Base-by-base conservation (phyloP, 176 grass and related monocot species). In the Bromus sterilis region DNA sequence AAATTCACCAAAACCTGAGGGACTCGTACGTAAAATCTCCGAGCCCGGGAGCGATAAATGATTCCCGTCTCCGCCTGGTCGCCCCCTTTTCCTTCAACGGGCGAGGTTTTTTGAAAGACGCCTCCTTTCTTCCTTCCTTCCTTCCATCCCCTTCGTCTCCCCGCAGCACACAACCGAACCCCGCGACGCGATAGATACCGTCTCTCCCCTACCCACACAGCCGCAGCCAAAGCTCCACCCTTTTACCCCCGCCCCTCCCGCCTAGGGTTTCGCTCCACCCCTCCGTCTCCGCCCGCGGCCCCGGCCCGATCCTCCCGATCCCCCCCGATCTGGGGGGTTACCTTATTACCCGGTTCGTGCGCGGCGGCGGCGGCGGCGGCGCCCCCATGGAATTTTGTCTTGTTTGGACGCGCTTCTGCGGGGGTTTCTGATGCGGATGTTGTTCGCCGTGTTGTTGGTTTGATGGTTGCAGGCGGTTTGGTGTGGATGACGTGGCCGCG, bases 71-170 rank as follows among this genome's bases (percentile, higher is more conserved):
- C 26, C 21, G 1, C 20, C 44, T 46, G 63, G 55, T 78, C 43
- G 26, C 25, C 76, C 43, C 18, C 36, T 69, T 84, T 79, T 67
- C 26, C 92, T 89, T 91, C 90, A 94, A 94, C 92, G 92, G 94
- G 90, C 95, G 90, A 94, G 77, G 85, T 90, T 83, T 88, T 94
- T 94, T 87, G 83, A 89, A 97, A 79, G 86, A 57, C 87, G 71
- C 51, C 74, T 86, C 76, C 80, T 13, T 10, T 15, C 61, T 4
- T 71, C 67, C 66, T 26, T 77, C 68, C 66, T 72, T n/a, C 67
- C 24, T 24, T 14, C 9, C 67, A 20, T 32, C 44, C 33, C 14
- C 81, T 69, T 80, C 70, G 31, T 66, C 75, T 66, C 37, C 82
- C 64, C 32, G n/a, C 60, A 39, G 44, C 69, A 23, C 80, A 74